Percentiles rank a stretch among this genome's conserved stretches.
Conservation (phyloP, 352 stramenopile species). For the Phytophthora multivora region DNA sequence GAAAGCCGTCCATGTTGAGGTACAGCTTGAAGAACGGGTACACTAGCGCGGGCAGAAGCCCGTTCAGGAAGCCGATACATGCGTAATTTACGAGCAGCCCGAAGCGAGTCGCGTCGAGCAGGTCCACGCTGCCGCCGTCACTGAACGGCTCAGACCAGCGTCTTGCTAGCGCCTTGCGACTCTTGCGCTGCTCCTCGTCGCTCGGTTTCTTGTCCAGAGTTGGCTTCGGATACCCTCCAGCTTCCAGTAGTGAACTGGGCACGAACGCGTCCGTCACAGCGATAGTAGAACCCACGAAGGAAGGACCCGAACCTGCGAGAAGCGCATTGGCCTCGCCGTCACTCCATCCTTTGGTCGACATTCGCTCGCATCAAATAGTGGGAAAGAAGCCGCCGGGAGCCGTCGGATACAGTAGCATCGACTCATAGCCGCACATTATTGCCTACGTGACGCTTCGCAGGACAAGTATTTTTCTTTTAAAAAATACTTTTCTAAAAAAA, state of each 20-base stretch:
- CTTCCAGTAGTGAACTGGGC: constrained; percentile 18
- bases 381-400: background rate
- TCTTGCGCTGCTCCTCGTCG: constrained; percentile 34
- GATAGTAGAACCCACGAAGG: constrained; percentile 12
- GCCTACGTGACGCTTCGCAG: background rate
- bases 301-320: constrained; percentile 9
- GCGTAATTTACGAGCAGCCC: constrained; percentile 74
- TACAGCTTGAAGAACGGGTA: constrained; percentile 84
- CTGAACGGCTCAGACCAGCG: constrained; percentile 47
- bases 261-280: constrained; percentile 12
- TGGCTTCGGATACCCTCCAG: constrained; percentile 24
- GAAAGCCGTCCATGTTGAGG: constrained; percentile 77
- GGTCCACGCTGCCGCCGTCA: constrained; percentile 46
- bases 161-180: constrained; percentile 40
- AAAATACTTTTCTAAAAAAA: background rate
- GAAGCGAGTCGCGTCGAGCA: constrained; percentile 46
- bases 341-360: constrained; percentile 10
- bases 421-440: constrained; percentile 8
- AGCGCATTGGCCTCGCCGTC: constrained; percentile 27
- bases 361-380: constrained; percentile 17
- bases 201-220: background rate
- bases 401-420: constrained; percentile 1
- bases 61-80: constrained; percentile 76
- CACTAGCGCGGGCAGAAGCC: constrained; percentile 62
- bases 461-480: too few species aligned